Evolutionary conservation across 2,329 filamentous ascomycete genomes (phyloP).

Genomic region (Simplicillium aogashimaense): DNA sequence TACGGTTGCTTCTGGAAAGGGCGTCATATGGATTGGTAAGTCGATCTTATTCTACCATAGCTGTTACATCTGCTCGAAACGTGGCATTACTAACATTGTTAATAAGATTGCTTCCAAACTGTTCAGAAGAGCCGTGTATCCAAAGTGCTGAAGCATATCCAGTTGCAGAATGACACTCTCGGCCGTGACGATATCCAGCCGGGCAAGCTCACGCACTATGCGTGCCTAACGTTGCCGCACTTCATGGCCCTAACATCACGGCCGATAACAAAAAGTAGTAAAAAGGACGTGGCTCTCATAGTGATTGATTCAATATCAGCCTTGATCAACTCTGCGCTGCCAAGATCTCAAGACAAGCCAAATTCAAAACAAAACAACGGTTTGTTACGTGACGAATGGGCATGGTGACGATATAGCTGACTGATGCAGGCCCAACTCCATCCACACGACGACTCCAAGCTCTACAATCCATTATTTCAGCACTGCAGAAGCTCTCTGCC

Average conservation of each 20-base stretch:
- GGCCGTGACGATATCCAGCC: slow-evolving; percentile 12
- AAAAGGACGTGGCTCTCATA: slow-evolving; percentile 53
- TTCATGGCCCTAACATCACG: slow-evolving; percentile 65
- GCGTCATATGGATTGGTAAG: slow-evolving; percentile 77
- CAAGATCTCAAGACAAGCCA: slow-evolving; percentile 40
- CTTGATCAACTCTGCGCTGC: slow-evolving; percentile 68
- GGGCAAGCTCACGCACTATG: slow-evolving; percentile 35
- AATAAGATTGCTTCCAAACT: slow-evolving; percentile 37
- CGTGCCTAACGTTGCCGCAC: slow-evolving; percentile 55
- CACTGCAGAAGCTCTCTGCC: slow-evolving; percentile 66
- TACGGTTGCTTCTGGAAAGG: slow-evolving; percentile 47
- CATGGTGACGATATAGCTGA: not conserved
- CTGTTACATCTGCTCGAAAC: not conserved
- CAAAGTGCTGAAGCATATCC: slow-evolving; percentile 13
- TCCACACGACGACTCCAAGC: slow-evolving; percentile 37
- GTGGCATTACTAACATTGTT: slow-evolving; percentile 1
- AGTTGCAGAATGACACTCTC: slow-evolving; percentile 6
- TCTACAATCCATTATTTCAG: slow-evolving; percentile 55
- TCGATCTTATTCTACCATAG: slow-evolving; percentile 11
- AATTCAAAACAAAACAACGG: slow-evolving; percentile 28
- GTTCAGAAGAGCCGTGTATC: slow-evolving; percentile 17
- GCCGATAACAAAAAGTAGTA: slow-evolving; percentile 54
- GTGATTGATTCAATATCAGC: slow-evolving; percentile 72
- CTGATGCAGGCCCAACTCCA: slow-evolving; percentile 20
- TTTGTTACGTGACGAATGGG: slow-evolving; percentile 10